A percentile compares a stretch with the other conserved stretches of the same genome.
These are phyloP conservation scores for Xylariaceae sp. DNA, from an alignment of 2,329 filamentous ascomycete genomes.

Conservation along the genomic window DNA sequence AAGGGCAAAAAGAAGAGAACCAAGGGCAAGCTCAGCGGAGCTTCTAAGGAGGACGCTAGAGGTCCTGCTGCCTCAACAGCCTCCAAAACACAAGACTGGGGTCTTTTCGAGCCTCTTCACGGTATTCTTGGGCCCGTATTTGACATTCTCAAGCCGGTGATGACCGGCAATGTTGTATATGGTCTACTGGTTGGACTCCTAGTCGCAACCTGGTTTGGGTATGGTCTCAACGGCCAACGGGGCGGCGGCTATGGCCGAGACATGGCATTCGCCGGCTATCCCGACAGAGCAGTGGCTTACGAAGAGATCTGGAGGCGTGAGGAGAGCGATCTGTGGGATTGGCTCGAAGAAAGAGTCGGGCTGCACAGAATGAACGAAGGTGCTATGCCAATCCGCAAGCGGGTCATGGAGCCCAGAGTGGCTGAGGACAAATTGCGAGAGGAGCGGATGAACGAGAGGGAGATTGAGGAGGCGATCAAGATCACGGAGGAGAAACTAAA, in stretches of 20 bases:
- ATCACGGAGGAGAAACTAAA: slow-evolving; percentile 83
- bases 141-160: slow-evolving; percentile 65
- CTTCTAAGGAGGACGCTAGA: slow-evolving; percentile 37
- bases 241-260: slow-evolving; percentile 36
- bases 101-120: slow-evolving; percentile 74
- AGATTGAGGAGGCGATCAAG: slow-evolving; percentile 75
- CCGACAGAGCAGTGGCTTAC: slow-evolving; percentile 75
- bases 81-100: slow-evolving; percentile 58
- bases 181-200: slow-evolving; percentile 69
- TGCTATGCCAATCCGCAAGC: slow-evolving; percentile 40
- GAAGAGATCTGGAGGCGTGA: slow-evolving; percentile 90
- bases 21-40: slow-evolving; percentile 47
- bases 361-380: slow-evolving; percentile 55
- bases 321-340: slow-evolving; percentile 87
- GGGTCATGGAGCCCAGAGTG: slow-evolving; percentile 49
- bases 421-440: slow-evolving; percentile 57
- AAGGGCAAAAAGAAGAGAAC: slow-evolving; percentile 62
- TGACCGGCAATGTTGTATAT: slow-evolving; percentile 75
- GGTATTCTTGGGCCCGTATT: slow-evolving; percentile 64
- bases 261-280: slow-evolving; percentile 40
- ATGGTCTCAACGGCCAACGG: slow-evolving; percentile 44
- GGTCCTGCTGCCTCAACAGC: slow-evolving; percentile 39
- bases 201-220: slow-evolving; percentile 70
- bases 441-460: slow-evolving; percentile 64
- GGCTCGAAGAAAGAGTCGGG: slow-evolving; percentile 83